Evolutionary conservation across 805 yeast species (phyloP), one percentile per base, ranked within the genome.

Genomic region (Danielia reshetovae): DNA sequence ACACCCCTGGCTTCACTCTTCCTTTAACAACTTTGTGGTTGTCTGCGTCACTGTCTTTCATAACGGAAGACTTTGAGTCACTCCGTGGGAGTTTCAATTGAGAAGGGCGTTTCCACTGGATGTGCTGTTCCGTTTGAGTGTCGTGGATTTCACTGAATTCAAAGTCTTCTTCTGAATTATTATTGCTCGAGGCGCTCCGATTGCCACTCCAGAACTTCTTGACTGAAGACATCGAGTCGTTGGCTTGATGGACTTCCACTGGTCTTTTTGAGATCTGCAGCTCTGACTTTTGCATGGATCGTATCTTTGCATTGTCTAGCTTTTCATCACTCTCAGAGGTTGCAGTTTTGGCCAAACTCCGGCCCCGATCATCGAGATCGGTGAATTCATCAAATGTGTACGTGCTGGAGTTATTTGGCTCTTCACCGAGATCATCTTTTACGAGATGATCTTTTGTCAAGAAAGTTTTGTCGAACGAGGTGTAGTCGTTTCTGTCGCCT

Each of bases 21-120:
- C 72, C 71, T 19, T 48, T 48, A 1, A 45, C 41, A 12, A 50
- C 29, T n/a, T n/a, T n/a, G 22, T 19, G 22, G 22, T 19, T 19
- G 22, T 19, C 22, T 7, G 22, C 22, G 9, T 19, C 22, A 19
- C 22, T 19, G 22, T 7, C 22, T 9, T 19, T 19, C 22, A 19
- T 19, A 7, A 19, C 22, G 22, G 7, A 7, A 7, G 22, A 19
- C 22, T 19, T 27, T 4, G 38, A 24, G 19, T 18, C 25, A 14
- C 30, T 36, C 27, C 25, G 35, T 18, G 29, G 49, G 19, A 64
- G 48, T 19, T 51, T 51, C 18, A 66, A 49, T 38, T 65, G 69
- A 4, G 70, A 65, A 3, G 64, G 54, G 24, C 63, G 39, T 36
- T 63, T 66, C 69, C 68, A 61, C 35, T 50, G 57, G 27, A 62